A percentile compares a stretch with the other conserved stretches of the same genome.
phyloP scores from a whole-genome alignment of 1,139 yeast genomes.

The Taphrina wiesneri region DNA sequence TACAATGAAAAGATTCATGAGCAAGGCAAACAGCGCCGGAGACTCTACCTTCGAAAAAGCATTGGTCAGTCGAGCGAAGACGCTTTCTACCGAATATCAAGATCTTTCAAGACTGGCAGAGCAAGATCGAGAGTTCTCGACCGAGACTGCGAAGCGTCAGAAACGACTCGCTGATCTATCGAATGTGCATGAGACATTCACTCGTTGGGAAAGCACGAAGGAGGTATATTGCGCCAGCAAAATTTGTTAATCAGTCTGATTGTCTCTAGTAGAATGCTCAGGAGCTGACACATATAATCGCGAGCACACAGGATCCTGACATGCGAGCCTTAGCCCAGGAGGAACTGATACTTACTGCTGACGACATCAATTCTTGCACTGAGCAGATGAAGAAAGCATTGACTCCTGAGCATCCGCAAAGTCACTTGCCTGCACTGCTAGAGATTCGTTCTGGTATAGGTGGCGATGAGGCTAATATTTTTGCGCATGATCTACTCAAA shows the following conservation, averaged over 20 bases:
- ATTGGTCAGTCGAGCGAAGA: conserved; percentile 3
- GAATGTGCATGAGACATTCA: conserved; percentile 2
- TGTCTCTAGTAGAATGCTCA: neutral
- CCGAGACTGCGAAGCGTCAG: conserved; percentile 25
- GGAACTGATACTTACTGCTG: conserved; percentile 5
- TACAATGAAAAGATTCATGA: neutral
- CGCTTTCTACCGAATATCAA: conserved; percentile 2
- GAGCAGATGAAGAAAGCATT: conserved; percentile 57
- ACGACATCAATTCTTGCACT: conserved; percentile 41
- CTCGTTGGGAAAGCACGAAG: neutral
- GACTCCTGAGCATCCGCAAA: conserved; percentile 74
- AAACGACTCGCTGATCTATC: conserved; percentile 10
- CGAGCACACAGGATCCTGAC: conserved; percentile 16
- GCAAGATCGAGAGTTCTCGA: conserved; percentile 12
- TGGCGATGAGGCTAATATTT: conserved; percentile 88
- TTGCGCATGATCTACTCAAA: conserved; percentile 71
- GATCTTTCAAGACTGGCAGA: conserved; percentile 5
- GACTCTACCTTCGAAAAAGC: conserved; percentile 1
- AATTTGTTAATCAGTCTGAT: neutral
- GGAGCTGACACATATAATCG: neutral
- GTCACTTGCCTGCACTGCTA: conserved; percentile 73
- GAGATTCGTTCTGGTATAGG: conserved; percentile 97
- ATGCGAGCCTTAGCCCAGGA: conserved; percentile 23
- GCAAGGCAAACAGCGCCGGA: neutral
- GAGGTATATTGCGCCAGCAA: neutral